A percentile compares a stretch with the other conserved stretches of the same genome.
Conservation (phyloP, 768 basidiomycete species). For the Hydnomerulius pinastri region DNA sequence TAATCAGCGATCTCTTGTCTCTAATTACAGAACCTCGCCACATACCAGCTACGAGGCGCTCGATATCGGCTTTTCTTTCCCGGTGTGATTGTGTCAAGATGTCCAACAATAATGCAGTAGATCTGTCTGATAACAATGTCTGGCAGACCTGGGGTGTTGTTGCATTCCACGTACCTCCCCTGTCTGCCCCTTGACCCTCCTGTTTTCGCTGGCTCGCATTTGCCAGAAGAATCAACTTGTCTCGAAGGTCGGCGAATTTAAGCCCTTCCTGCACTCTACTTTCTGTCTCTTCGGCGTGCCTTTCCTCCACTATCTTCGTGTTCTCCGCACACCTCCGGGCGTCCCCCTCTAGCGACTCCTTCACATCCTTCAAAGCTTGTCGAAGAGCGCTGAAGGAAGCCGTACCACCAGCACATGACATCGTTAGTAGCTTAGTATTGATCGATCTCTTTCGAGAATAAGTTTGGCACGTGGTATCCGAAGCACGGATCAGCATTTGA, state of each 20-base stretch:
- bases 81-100: constrained; percentile 1
- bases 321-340: not conserved
- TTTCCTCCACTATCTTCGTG: not conserved
- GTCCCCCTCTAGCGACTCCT: not conserved
- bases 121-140: not conserved
- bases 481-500: too few relatives aligned
- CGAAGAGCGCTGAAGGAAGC: not conserved
- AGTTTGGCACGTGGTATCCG: too few relatives aligned
- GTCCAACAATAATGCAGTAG: constrained; percentile 6
- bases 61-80: constrained; percentile 7
- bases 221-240: not conserved
- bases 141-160: not conserved
- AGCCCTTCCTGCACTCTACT: not conserved
- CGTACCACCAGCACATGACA: too few relatives aligned
- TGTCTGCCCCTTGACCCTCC: not conserved
- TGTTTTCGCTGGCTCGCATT: not conserved
- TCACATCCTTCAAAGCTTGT: not conserved
- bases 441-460: too few relatives aligned
- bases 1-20: constrained; percentile 2
- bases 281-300: not conserved
- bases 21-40: not conserved
- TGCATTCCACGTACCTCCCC: not conserved
- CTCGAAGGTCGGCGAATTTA: not conserved
- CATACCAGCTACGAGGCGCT: constrained; percentile 2
- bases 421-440: too few relatives aligned